These are phyloP conservation scores for Deinandra increscens DNA, from an alignment of 129 eudicot genomes.

Conservation along the genomic window DNA sequence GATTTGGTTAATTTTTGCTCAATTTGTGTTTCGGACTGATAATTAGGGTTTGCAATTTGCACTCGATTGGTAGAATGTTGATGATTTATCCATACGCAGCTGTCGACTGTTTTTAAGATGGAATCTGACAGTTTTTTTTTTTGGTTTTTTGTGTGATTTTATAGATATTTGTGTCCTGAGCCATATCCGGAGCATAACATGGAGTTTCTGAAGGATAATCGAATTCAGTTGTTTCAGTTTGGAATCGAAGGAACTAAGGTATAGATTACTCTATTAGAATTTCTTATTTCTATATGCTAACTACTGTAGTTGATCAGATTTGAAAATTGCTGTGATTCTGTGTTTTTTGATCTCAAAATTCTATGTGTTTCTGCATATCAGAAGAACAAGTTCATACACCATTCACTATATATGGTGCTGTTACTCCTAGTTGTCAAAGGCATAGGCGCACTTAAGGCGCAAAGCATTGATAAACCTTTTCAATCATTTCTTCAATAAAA, in stretches of 20 bases:
- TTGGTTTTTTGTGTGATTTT: slow-evolving; percentile 24
- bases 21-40: not conserved
- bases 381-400: slow-evolving; percentile 5
- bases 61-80: not conserved
- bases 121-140: slow-evolving; percentile 13
- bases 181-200: slow-evolving; percentile 62
- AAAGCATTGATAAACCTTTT: too few species aligned
- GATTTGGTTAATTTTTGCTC: not conserved
- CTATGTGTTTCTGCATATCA: not conserved
- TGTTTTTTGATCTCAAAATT: not conserved
- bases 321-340: slow-evolving; percentile 9
- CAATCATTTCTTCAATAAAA: too few species aligned
- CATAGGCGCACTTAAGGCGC: too few species aligned
- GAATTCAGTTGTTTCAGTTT: slow-evolving; percentile 58
- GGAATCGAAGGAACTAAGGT: slow-evolving; percentile 76
- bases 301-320: slow-evolving; percentile 4
- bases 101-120: not conserved
- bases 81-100: slow-evolving; percentile 2
- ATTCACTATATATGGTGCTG: not conserved
- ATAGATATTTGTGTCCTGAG: slow-evolving; percentile 68
- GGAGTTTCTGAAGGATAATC: slow-evolving; percentile 51
- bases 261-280: not conserved
- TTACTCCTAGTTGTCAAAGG: too few species aligned
- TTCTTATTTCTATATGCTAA: not conserved
- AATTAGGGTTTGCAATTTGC: not conserved